Percentiles rank a stretch among this genome's conserved stretches.
Conservation (phyloP, 2,329 filamentous ascomycete species). For the Parafenestella ontariensis region DNA sequence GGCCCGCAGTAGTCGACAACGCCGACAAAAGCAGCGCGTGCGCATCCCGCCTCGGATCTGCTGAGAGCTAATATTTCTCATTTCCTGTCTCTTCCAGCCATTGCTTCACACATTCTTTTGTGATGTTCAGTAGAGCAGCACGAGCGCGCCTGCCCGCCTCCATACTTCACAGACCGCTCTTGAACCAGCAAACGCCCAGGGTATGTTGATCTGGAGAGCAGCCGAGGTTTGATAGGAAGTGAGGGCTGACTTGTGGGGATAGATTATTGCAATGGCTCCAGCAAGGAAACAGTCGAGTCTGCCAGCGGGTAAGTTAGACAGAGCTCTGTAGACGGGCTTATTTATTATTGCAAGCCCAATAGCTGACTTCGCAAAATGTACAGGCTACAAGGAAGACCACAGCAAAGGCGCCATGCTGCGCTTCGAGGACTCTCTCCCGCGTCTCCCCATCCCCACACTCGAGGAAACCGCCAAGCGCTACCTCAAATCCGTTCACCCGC, state of each 20-base stretch:
- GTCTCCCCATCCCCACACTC: conserved; percentile 79
- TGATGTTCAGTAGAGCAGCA: conserved; percentile 52
- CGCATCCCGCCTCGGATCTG: conserved; percentile 30
- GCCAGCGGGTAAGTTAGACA: conserved; percentile 52
- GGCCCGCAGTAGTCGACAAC: conserved; percentile 18
- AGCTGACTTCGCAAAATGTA: not conserved
- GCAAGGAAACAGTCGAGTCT: conserved; percentile 53
- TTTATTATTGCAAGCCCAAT: not conserved
- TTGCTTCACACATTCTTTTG: conserved; percentile 20
- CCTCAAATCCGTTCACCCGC: conserved; percentile 78
- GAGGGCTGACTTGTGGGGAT: conserved; percentile 13
- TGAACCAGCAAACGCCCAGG: conserved; percentile 38
- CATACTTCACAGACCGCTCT: conserved; percentile 44
- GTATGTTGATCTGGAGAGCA: conserved; percentile 25
- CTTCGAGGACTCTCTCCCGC: conserved; percentile 84
- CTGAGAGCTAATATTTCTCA: conserved; percentile 21
- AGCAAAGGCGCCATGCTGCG: conserved; percentile 82
- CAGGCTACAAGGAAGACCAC: conserved; percentile 80
- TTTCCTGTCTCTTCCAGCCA: conserved; percentile 13
- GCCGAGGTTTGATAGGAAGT: not conserved
- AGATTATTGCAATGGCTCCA: conserved; percentile 48
- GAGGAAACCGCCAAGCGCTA: conserved; percentile 83
- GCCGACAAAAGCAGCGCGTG: conserved; percentile 26
- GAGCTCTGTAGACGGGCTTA: conserved; percentile 19
- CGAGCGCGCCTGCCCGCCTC: conserved; percentile 48